Base-by-base conservation (phyloP, 768 basidiomycete species). In the Suillus ampliporus region DNA sequence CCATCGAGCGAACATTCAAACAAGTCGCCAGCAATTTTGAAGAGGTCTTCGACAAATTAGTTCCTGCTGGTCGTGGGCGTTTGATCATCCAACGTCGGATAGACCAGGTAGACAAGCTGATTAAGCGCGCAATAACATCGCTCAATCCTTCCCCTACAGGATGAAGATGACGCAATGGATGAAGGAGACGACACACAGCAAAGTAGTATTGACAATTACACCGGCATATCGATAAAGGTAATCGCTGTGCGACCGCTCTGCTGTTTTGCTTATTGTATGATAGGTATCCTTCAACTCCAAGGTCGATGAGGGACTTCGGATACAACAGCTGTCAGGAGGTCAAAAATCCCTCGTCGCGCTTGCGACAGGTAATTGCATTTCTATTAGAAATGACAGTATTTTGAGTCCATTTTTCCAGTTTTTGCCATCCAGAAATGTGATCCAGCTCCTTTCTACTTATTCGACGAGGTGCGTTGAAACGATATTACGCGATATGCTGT, bases 361-460 rank as follows among this genome's bases (percentile, higher is more conserved):
- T 35, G 95, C 97, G 3, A 91, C 94, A 38, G 94, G 94, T 93
- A 63, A 44, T 15, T 57, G 26, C 57, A 3, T 10, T 56, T 31
- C 57, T 26, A 8, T 26, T 17, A 38, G 47, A 7, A 14, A 21
- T 2, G 37, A 14, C 28, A 17, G 28, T n/a, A 28, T n/a, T 61
- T 64, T 69, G 15, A 68, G 19, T 58, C 41, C 46, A 31, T 21
- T 43, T 19, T 52, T 35, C 1, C 70, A 93, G 96, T 99, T 28
- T 99, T 99, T 71, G 95, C 97, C 17, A 99, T 99, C 67, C 97
- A 99, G 77, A 98, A 97, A 77, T 99, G 97, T 72, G 97, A 99
- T 71, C 97, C 97, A 2, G 97, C 97, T 0, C 97, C 97, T 2
- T 99, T 99, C 80, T 99, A 99, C 76, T 83, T 99, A n/a, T 99